Evolutionary conservation across 345 rosid genomes (phyloP).

Genomic region (Heritiera littoralis): DNA sequence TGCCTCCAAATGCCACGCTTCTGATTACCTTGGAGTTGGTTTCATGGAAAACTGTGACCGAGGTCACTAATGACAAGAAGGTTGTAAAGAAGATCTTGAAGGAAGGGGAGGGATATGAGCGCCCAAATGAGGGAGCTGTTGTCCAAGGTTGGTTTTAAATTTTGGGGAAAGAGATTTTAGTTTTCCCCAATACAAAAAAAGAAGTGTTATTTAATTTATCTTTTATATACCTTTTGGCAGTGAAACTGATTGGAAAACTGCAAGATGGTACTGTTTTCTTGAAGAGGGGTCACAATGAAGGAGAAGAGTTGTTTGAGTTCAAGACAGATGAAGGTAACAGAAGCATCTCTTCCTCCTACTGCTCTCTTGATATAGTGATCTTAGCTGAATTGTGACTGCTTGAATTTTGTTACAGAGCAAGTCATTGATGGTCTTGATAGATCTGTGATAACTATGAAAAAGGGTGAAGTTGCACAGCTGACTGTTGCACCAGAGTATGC

Average conservation of each 20-base stretch:
- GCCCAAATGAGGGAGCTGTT: conserved; percentile 76
- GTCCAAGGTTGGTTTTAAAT: conserved; percentile 53
- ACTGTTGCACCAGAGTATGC: conserved; percentile 82
- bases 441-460: conserved; percentile 83
- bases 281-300: conserved; percentile 70
- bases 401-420: conserved; percentile 55
- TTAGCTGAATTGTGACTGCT: background rate
- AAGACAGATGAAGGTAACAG: conserved; percentile 78
- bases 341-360: background rate
- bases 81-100: conserved; percentile 74
- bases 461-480: conserved; percentile 76
- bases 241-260: conserved; percentile 80
- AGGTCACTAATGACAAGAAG: conserved; percentile 80
- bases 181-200: background rate
- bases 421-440: conserved; percentile 89
- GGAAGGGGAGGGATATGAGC: conserved; percentile 93
- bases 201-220: background rate
- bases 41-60: conserved; percentile 86
- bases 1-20: conserved; percentile 78
- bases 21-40: conserved; percentile 65
- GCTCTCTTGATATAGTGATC: too few species aligned
- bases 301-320: conserved; percentile 70
- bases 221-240: conserved; percentile 40
- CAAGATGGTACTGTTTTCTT: conserved; percentile 72
- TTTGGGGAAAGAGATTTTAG: background rate